These are phyloP conservation scores for Clitopilus passeckerianus DNA, from an alignment of 768 basidiomycete species.

Conservation along the genomic window DNA sequence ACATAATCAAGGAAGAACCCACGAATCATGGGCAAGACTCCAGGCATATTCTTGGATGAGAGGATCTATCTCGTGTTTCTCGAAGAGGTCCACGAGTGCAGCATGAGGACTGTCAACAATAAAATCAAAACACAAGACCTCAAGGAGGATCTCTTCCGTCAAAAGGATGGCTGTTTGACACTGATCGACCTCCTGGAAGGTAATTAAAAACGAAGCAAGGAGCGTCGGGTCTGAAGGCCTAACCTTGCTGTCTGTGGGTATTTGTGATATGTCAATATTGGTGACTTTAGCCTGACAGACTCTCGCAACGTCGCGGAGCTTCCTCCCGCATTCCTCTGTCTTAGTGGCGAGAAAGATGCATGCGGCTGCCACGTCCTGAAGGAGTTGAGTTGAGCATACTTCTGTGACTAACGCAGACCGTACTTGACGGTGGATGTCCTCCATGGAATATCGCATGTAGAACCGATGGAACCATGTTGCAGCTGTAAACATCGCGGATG, in stretches of 20 bases:
- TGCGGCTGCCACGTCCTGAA: constrained; percentile 77
- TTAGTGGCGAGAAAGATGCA: constrained; percentile 91
- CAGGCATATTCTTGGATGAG: constrained; percentile 72
- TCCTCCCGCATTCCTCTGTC: constrained; percentile 85
- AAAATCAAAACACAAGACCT: constrained; percentile 85
- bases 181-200: constrained; percentile 67
- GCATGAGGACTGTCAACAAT: constrained; percentile 74
- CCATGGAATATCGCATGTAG: constrained; percentile 83
- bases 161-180: constrained; percentile 64
- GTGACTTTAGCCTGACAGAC: constrained; percentile 68
- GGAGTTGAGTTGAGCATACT: constrained; percentile 1
- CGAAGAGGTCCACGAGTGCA: constrained; percentile 69
- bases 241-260: constrained; percentile 65
- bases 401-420: constrained; percentile 6
- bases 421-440: constrained; percentile 79
- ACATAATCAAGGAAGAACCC: constrained; percentile 18
- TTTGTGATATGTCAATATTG: constrained; percentile 47
- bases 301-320: constrained; percentile 79
- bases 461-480: constrained; percentile 91
- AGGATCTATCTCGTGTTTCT: constrained; percentile 40
- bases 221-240: constrained; percentile 7
- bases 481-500: constrained; percentile 80
- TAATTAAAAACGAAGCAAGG: constrained; percentile 5
- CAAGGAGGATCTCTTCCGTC: constrained; percentile 75
- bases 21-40: constrained; percentile 90